Evolutionary conservation across 129 eudicot genomes (phyloP).

Genomic region (Artemisia annua): DNA sequence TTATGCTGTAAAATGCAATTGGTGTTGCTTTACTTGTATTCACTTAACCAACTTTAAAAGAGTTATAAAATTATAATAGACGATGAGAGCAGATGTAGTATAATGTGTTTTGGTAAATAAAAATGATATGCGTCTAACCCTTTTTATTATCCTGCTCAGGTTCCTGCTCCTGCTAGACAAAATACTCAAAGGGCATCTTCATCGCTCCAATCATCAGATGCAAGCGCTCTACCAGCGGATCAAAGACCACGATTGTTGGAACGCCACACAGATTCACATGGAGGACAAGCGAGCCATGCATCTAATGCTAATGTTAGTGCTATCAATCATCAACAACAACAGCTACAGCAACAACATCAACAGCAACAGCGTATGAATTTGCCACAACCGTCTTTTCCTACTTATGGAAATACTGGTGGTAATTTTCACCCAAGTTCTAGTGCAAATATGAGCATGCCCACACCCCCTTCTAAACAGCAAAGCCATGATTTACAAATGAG

Average conservation of each 20-base stretch:
- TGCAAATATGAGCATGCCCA: constrained; percentile 46
- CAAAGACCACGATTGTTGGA: constrained; percentile 22
- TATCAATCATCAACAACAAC: constrained; percentile 20
- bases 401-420: constrained; percentile 59
- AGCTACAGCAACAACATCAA: constrained; percentile 42
- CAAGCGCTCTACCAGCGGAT: constrained; percentile 24
- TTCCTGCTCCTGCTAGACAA: constrained; percentile 44
- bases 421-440: constrained; percentile 43
- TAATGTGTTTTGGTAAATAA: not conserved
- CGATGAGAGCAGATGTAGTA: constrained; percentile 1
- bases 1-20: not conserved
- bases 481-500: constrained; percentile 23
- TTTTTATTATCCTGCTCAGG: constrained; percentile 10
- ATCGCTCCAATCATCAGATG: constrained; percentile 6
- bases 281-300: not conserved
- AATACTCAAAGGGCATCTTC: constrained; percentile 38
- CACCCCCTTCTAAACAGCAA: constrained; percentile 28
- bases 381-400: constrained; percentile 47
- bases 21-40: not conserved
- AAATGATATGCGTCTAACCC: not conserved
- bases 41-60: not conserved
- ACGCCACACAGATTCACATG: constrained; percentile 5
- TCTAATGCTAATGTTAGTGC: constrained; percentile 28
- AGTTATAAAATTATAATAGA: not conserved
- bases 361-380: constrained; percentile 61